A percentile compares a stretch with the other conserved stretches of the same genome.
phyloP scores from a whole-genome alignment of 2,329 filamentous ascomycete species.

The Lomentospora prolificans region DNA sequence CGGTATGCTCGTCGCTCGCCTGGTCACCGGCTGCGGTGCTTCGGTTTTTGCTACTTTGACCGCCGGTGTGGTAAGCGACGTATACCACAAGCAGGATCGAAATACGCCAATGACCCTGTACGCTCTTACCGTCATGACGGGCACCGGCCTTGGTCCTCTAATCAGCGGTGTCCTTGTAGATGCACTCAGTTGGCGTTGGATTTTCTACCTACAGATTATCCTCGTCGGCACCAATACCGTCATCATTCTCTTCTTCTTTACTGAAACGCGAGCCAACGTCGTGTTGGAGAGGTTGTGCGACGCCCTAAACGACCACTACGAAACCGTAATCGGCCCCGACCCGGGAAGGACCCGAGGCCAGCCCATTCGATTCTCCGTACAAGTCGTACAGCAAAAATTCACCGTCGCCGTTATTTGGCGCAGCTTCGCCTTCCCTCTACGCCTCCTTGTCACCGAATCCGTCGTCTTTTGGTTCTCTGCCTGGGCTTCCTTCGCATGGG shows the following conservation, averaged over 20 bases:
- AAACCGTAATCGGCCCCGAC: constrained; percentile 22
- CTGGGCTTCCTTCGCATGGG: constrained; percentile 65
- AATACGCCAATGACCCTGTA: constrained; percentile 63
- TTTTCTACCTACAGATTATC: constrained; percentile 59
- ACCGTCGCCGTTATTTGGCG: constrained; percentile 16
- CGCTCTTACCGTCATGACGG: constrained; percentile 49
- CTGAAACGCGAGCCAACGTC: constrained; percentile 59
- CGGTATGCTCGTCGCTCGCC: constrained; percentile 52
- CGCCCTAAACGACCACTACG: constrained; percentile 45
- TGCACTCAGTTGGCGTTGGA: constrained; percentile 52
- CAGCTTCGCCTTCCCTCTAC: constrained; percentile 22
- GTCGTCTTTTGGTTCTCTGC: constrained; percentile 58
- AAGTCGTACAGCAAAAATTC: constrained; percentile 13
- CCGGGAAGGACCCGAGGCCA: background rate
- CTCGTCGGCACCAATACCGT: constrained; percentile 43
- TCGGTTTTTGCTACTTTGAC: constrained; percentile 37
- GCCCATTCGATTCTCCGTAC: background rate
- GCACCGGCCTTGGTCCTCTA: constrained; percentile 53
- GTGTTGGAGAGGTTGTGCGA: constrained; percentile 51
- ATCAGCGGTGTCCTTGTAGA: constrained; percentile 49
- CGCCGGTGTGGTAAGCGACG: constrained; percentile 57
- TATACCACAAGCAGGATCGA: constrained; percentile 52
- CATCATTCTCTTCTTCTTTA: constrained; percentile 48
- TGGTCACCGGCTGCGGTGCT: constrained; percentile 52
- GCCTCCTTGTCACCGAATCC: constrained; percentile 46